phyloP scores from a whole-genome alignment of 23 red algal species.

The Cyanidium caldarium region DNA sequence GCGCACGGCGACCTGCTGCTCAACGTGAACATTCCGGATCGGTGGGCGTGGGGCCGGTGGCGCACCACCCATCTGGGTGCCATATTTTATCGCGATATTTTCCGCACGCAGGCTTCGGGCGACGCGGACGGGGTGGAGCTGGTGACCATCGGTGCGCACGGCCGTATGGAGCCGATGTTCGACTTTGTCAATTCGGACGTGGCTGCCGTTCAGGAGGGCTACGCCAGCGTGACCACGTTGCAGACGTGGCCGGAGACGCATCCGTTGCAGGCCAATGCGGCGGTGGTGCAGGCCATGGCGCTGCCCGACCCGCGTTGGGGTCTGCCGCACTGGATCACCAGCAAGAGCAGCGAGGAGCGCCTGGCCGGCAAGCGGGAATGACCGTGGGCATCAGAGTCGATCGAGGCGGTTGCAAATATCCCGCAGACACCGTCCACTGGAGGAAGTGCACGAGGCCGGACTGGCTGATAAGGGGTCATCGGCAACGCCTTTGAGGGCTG shows the following conservation, averaged over 20 bases:
- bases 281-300: slow-evolving; percentile 31
- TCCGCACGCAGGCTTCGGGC: slow-evolving; percentile 12
- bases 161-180: slow-evolving; percentile 5
- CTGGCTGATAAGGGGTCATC: no score
- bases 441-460: no score
- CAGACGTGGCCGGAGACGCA: slow-evolving; percentile 68
- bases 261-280: slow-evolving; percentile 23
- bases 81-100: slow-evolving; percentile 73
- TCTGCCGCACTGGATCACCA: neutral
- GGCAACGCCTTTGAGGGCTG: no score
- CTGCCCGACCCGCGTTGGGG: neutral
- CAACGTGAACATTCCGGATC: slow-evolving; percentile 68
- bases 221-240: slow-evolving; percentile 44
- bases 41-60: slow-evolving; percentile 41
- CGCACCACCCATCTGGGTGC: slow-evolving; percentile 40
- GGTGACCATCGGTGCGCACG: slow-evolving; percentile 2
- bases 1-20: slow-evolving; percentile 46
- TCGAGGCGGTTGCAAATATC: no score
- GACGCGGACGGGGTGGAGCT: slow-evolving; percentile 2
- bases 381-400: no score
- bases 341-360: no score
- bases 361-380: no score
- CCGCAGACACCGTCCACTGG: no score
- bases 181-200: slow-evolving; percentile 19
- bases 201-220: slow-evolving; percentile 18